Conservation (phyloP, 768 basidiomycete genomes). For the Hygrophoropsis aurantiaca region DNA sequence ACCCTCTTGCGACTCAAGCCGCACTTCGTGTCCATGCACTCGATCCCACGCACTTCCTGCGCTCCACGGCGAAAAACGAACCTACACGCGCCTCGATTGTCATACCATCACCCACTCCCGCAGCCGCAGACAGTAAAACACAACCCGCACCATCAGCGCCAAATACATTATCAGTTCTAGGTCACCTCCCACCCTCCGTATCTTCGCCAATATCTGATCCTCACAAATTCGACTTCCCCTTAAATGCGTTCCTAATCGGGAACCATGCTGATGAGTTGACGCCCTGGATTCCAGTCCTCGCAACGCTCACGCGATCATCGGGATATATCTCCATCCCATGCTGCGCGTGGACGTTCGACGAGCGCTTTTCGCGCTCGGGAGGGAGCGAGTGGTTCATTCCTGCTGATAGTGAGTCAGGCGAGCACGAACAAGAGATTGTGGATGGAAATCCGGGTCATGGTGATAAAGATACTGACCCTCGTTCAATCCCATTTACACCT, state of each 20-base stretch:
- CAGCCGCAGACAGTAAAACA: too few relatives aligned
- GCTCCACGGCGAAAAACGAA: constrained; percentile 23
- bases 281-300: constrained; percentile 88
- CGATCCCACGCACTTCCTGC: constrained; percentile 49
- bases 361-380: constrained; percentile 54
- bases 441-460: constrained; percentile 14
- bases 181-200: neutral
- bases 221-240: constrained; percentile 33
- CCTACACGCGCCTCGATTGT: neutral
- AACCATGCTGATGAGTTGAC: constrained; percentile 98
- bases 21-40: constrained; percentile 69
- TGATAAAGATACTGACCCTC: constrained; percentile 30
- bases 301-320: constrained; percentile 56
- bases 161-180: neutral
- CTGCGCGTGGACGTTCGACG: constrained; percentile 83
- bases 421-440: constrained; percentile 8
- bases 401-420: constrained; percentile 22
- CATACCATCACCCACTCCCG: neutral
- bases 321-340: constrained; percentile 88
- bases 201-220: neutral
- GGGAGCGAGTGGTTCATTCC: constrained; percentile 19
- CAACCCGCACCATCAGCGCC: too few relatives aligned
- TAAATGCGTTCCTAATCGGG: constrained; percentile 81
- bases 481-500: too few relatives aligned
- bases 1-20: constrained; percentile 60